Conservation (phyloP, 2,329 filamentous ascomycete species). For the Bipolaris cookei region DNA sequence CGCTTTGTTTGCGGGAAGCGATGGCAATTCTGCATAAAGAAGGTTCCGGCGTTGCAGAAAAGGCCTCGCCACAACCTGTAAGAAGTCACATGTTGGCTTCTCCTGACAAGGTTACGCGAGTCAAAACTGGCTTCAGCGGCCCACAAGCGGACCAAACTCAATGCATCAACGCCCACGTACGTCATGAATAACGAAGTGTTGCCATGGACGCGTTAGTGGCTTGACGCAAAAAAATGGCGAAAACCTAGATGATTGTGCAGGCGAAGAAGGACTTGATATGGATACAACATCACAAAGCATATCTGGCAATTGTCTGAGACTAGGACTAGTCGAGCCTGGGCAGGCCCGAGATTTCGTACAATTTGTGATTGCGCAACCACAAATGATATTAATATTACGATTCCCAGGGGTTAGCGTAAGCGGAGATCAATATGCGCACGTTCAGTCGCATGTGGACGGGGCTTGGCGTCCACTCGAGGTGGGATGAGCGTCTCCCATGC, state of each 20-base stretch:
- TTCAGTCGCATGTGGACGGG: neutral
- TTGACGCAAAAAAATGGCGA: conserved; percentile 4
- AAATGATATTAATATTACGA: conserved; percentile 2
- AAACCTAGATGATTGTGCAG: conserved; percentile 3
- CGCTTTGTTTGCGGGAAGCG: neutral
- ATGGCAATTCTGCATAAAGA: neutral
- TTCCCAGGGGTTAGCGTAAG: conserved; percentile 5
- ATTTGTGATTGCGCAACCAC: conserved; percentile 2
- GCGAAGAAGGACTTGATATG: neutral
- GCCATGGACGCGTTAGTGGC: conserved; percentile 14
- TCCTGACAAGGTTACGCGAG: conserved; percentile 16
- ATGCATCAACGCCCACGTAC: conserved; percentile 19
- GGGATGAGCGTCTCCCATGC: conserved; percentile 1
- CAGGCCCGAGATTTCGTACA: neutral
- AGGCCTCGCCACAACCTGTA: neutral
- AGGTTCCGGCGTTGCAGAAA: conserved; percentile 4
- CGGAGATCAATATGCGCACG: conserved; percentile 3
- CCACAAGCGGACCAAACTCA: conserved; percentile 10
- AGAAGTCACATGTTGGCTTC: conserved; percentile 8
- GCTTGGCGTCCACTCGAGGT: conserved; percentile 1
- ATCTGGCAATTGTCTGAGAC: neutral
- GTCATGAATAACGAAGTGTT: conserved; percentile 18
- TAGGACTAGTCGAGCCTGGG: neutral
- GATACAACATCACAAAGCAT: conserved; percentile 1
- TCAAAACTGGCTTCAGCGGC: conserved; percentile 18